Base-by-base conservation (phyloP, 202 grass and related monocot species). In the Bolboschoenoplectus hybrid region DNA sequence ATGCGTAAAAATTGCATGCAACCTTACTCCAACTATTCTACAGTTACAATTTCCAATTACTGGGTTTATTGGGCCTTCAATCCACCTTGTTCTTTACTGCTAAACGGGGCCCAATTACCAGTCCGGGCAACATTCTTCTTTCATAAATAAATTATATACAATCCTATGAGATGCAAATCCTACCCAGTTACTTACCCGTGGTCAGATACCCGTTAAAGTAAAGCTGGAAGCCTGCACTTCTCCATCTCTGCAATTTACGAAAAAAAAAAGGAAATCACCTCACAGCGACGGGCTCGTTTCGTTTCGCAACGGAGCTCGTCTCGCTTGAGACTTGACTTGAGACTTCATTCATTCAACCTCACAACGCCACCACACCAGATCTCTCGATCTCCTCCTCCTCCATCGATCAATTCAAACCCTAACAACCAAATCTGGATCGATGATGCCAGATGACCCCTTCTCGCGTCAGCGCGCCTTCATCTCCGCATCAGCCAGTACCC, bases 381-480 rank as follows among this genome's bases (percentile, higher is more conserved):
- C 81, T 91, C 86, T 87, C 32, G 55, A 49, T 75, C 35, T 26
- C 58, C 55, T 17, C 41, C 60, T 60, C 40, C 57, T 77, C 85
- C 88, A 44, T 82, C 82, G 13, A 75, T 83, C 68, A 65, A 88
- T 81, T 66, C 70, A 3, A 43, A 57, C 39, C 88, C 70, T 87
- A 88, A 50, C 69, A 72, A 82, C 73, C 78, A 87, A 85, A 84
- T 87, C 88, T 52, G 9, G 47, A n/a, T 75, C 65, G 74, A 99
- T 99, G 97, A 94, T 95, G 85, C 83, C 92, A 35, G 86, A 92
- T 41, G 91, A 91, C 10, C 83, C 88, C 53, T 67, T 79, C 35
- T 83, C 91, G 66, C 82, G 74, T 60, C 92, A 92, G 38, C 93
- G 93, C 17, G 86, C 94, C 68, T 90, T 94, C 89, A 96, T 96